Base-by-base conservation (phyloP, 371 early-diverging fungal species). In the Furculomyces boomerangus region DNA sequence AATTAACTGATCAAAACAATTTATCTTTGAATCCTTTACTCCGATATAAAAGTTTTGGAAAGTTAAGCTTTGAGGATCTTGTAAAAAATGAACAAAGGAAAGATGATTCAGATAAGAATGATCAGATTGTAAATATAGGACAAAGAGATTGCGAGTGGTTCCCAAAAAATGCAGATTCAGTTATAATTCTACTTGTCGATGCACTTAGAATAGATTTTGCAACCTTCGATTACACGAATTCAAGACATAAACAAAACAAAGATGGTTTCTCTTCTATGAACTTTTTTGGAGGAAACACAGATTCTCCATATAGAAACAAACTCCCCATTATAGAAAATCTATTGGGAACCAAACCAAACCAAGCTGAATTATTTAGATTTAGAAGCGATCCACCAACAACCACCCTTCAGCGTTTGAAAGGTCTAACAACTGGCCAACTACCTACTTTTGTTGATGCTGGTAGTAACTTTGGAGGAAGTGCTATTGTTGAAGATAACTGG, bases 361-460 rank as follows among this genome's bases (percentile, higher is more conserved):
- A 85, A 45, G 65, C 84, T 0, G 69, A 84, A 20, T 69, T 90
- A n/a, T 87, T 78, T 57, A 81, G 86, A 40, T 88, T 81, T 53
- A 73, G 80, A 1, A 91, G 93, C 0, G 97, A 97, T 66, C 90
- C 98, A n/a, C 94, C 98, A 1, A 97, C 95, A 0, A 93, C 98
- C 0, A 95, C 95, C 0, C 73, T 90, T 66, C 95, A 97, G 68
- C 79, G 98, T 2, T 72, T 97, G 56, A 93, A 92, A 64, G 94
- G 86, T 0, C 57, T 97, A 22, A 88, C 83, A 10, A 56, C 71
- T 25, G 79, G 83, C 2, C 43, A 43, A 20, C 66, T 81, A 47
- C 80, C 80, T 3, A 74, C 76, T 18, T 78, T 77, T 56, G 86
- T 95, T 41, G 96, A 97, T 58, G 89, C 88, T 0, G 91, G 92